These are phyloP conservation scores for Metarhizium rileyi DNA, from an alignment of 2,329 filamentous ascomycete genomes.

Conservation along the genomic window DNA sequence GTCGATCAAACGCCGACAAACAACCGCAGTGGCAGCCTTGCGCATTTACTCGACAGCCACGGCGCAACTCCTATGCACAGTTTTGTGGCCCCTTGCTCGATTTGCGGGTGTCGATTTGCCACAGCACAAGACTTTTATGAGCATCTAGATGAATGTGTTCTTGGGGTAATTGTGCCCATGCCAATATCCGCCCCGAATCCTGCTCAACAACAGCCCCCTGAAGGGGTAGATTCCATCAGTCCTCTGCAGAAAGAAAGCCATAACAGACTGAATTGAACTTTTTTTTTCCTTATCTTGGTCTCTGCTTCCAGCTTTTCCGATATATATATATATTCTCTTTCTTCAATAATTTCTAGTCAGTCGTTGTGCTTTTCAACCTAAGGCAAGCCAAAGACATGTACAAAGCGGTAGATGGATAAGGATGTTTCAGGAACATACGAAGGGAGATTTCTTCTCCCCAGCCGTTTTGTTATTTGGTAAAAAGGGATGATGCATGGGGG, in stretches of 20 bases:
- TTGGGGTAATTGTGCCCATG: constrained; percentile 45
- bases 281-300: not conserved
- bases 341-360: not conserved
- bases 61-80: not conserved
- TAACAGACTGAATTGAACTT: not conserved
- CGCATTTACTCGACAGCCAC: constrained; percentile 6
- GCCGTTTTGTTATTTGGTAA: not conserved
- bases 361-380: not conserved
- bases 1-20: constrained; percentile 93
- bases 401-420: not conserved
- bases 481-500: not conserved
- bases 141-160: constrained; percentile 66
- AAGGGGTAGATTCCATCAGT: constrained; percentile 2
- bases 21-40: constrained; percentile 39
- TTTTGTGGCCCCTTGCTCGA: constrained; percentile 74
- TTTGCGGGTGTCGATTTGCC: constrained; percentile 68
- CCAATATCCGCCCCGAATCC: not conserved
- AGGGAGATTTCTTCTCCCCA: not conserved
- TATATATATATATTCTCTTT: not conserved
- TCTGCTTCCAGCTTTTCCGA: not conserved
- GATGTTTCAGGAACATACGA: not conserved
- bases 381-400: not conserved
- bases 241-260: not conserved
- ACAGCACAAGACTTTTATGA: constrained; percentile 96
- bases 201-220: not conserved